These are phyloP conservation scores for Cercospora sesami DNA, from an alignment of 2,329 filamentous ascomycete species.

Conservation along the genomic window DNA sequence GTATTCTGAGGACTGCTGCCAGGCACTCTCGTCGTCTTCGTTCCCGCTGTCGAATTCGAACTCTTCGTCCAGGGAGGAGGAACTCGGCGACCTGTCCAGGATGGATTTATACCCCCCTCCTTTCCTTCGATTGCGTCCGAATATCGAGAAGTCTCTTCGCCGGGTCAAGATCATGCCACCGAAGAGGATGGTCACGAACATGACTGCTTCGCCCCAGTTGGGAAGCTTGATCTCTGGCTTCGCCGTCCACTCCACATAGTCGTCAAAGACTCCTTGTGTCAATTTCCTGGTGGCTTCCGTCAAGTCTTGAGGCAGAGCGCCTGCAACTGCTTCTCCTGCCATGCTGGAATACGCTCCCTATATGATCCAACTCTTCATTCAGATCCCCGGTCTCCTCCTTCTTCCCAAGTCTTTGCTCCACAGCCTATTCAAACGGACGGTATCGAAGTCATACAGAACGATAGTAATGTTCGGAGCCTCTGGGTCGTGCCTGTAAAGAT, in stretches of 20 bases:
- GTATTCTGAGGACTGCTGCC: slow-evolving; percentile 17
- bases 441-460: not conserved
- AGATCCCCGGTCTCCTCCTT: not conserved
- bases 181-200: slow-evolving; percentile 54
- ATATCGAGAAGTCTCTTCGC: slow-evolving; percentile 47
- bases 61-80: slow-evolving; percentile 38
- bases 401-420: not conserved
- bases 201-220: slow-evolving; percentile 32
- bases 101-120: slow-evolving; percentile 34
- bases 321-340: slow-evolving; percentile 14
- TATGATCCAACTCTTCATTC: not conserved
- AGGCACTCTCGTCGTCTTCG: slow-evolving; percentile 36
- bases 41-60: slow-evolving; percentile 41
- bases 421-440: not conserved
- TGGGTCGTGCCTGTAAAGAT: not conserved
- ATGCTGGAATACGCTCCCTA: not conserved
- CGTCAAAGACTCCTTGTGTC: slow-evolving; percentile 17
- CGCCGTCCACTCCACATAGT: slow-evolving; percentile 21
- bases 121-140: slow-evolving; percentile 31
- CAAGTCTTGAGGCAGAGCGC: slow-evolving; percentile 12
- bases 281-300: not conserved
- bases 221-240: slow-evolving; percentile 26
- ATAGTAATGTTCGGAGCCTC: not conserved
- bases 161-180: slow-evolving; percentile 52
- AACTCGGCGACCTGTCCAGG: slow-evolving; percentile 35